A percentile compares a stretch with the other conserved stretches of the same genome.
phyloP scores from a whole-genome alignment of 2,329 filamentous ascomycete genomes.

The Decorospora gaudefroyi region DNA sequence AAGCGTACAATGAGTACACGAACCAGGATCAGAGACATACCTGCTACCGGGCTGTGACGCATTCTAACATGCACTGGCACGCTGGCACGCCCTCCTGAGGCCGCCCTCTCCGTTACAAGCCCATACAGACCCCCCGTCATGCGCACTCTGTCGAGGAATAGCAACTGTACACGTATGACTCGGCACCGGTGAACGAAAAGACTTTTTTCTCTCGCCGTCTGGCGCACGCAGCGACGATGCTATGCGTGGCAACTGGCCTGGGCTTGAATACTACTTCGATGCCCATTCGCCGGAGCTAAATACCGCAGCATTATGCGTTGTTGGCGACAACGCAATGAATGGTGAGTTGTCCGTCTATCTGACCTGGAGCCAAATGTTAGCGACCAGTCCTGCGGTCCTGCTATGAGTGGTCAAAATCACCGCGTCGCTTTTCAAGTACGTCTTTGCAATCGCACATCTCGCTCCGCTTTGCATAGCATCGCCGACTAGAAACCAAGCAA shows the following conservation, averaged over 20 bases:
- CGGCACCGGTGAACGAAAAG: conserved; percentile 4
- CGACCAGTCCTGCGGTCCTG: neutral
- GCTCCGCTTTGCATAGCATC: neutral
- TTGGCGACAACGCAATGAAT: neutral
- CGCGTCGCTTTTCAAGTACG: neutral
- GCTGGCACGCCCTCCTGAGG: neutral
- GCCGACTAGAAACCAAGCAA: too few species aligned
- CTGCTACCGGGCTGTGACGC: too few species aligned
- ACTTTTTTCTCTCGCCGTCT: neutral
- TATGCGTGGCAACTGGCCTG: neutral
- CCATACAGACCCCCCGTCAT: neutral
- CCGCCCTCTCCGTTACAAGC: neutral
- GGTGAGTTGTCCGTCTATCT: neutral
- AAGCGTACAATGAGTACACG: too few species aligned
- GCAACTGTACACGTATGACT: neutral
- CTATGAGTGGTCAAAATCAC: neutral
- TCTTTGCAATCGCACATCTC: neutral
- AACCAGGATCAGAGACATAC: too few species aligned
- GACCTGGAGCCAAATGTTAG: too few species aligned
- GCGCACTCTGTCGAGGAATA: neutral
- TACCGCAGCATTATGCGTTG: neutral
- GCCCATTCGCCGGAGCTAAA: neutral
- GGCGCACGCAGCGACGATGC: neutral
- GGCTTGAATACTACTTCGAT: neutral
- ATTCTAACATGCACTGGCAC: too few species aligned